Base-by-base conservation (phyloP, 305 asterid species). In the Rubia balearica region DNA sequence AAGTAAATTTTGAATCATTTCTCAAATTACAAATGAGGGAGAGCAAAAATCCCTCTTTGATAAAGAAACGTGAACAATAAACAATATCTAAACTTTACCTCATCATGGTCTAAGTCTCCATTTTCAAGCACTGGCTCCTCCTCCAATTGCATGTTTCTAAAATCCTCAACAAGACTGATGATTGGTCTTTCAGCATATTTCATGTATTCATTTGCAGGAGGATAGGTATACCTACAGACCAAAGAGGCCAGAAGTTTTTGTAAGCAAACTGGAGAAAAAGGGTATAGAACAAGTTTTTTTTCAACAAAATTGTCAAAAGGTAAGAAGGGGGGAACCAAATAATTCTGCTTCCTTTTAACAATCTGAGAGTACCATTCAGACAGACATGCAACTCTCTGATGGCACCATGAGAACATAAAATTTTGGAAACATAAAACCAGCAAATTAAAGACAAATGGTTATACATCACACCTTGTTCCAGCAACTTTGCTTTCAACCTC, bases 81-180 rank as follows among this genome's bases (percentile, higher is more conserved):
- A 65, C 53, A 40, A 43, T 36, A 63, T 69, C 46, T 27, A 46
- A 38, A 61, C 24, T 69, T 22, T 81, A 88, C 98, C 96, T 92
- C 96, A 74, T 92, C 96, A 76, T 91, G 85, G 77, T 95, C 89
- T 80, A 88, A 56, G 78, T 77, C 93, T 75, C 99, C 99, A 82
- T 95, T 92, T 81, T 86, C 92, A 80, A 85, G 82, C 71, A 89
- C 84, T 72, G 88, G 89, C 30, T 77, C 89, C 78, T 89, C 89
- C 40, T 83, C 94, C 66, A 87, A 63, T 76, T 87, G 90, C 97
- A 91, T 87, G 86, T 81, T 88, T 74, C 86, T 85, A 78, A 88
- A 88, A 68, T 78, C 75, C 74, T 95, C 99, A 27, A 95, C 96
- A 59, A 95, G 98, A 78, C 95, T 91, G 71, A 84, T 84, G 6